Evolutionary conservation across 441 rosid genomes (phyloP), one percentile per base, ranked within the genome.

Genomic region (Pelargonium australe): DNA sequence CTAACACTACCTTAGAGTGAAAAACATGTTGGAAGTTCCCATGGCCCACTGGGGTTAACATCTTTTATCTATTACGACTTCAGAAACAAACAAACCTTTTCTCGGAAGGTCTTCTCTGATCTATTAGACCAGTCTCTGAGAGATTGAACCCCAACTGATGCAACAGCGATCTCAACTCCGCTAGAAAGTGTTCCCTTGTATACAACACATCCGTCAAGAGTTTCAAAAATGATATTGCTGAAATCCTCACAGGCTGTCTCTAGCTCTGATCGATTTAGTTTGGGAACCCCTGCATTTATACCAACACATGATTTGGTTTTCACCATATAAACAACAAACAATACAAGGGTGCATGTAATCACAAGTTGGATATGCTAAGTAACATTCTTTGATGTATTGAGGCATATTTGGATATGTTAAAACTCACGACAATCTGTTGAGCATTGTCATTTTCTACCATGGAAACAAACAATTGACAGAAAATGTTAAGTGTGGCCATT

Each of bases 161-260:
- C 84, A 71, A 85, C 91, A n/a, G 87, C 83, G 41, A 86, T 86
- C 79, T 87, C 92, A 51, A 80, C 85, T 19, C 86, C 92, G 64
- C 72, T 83, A 16, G 92, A 87, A 65, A 87, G 55, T 72, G 90
- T 85, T 66, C 92, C 92, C 83, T 87, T 87, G 74, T 81, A 87
- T 65, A 87, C 76, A 0, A 75, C 83, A 44, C 87, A 81, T 72
- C 9, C 86, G 74, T 45, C 87, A 84, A 7, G 87, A 77, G 63
- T 84, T 83, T 25, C 31, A 25, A 25, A 25, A 28, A 85, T 79
- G 55, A 87, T 85, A 67, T 87, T 87, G 74, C 92, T 83, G 76
- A 87, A 87, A 75, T 87, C 92, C 77, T 87, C 92, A 71, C 90
- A 87, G 40, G 92, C 92, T 61, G 81, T 80, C 78, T 81, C 87